These are phyloP conservation scores for Chaetomiaceae sp. DNA, from an alignment of 2,329 filamentous ascomycete genomes.

Conservation along the genomic window DNA sequence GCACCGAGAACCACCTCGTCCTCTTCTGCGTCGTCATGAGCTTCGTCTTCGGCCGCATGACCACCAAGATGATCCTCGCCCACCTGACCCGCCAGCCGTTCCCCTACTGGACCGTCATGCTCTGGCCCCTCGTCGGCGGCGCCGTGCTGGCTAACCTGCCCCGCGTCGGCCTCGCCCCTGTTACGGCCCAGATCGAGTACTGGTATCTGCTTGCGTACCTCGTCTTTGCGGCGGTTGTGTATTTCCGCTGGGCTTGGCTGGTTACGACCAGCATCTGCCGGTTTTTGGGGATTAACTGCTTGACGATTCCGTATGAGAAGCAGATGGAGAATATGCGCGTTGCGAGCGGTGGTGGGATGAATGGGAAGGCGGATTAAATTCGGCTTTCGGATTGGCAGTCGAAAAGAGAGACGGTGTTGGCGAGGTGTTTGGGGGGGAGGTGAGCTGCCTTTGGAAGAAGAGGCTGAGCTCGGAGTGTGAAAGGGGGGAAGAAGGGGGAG, in stretches of 20 bases:
- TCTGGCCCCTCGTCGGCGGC: constrained; percentile 80
- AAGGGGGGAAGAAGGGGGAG: no score
- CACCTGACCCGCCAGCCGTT: constrained; percentile 92
- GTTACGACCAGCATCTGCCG: constrained; percentile 89
- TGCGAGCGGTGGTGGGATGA: no score
- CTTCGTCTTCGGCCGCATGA: constrained; percentile 97
- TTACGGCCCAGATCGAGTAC: constrained; percentile 64
- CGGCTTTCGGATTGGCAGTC: background rate
- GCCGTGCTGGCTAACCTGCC: constrained; percentile 81
- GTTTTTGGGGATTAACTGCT: constrained; percentile 87
- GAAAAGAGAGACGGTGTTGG: background rate
- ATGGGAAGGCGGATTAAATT: constrained; percentile 20
- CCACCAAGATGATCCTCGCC: constrained; percentile 97
- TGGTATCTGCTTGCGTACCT: constrained; percentile 83
- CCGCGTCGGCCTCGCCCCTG: constrained; percentile 61
- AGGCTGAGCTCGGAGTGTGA: background rate
- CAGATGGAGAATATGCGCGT: constrained; percentile 46
- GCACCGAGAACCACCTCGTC: constrained; percentile 79
- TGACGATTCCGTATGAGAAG: constrained; percentile 72
- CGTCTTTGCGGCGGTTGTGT: constrained; percentile 74
- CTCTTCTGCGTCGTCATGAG: constrained; percentile 90
- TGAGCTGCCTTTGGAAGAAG: no score
- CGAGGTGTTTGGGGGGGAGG: background rate
- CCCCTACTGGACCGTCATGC: constrained; percentile 92
- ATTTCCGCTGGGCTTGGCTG: constrained; percentile 87